Evolutionary conservation across 2,329 filamentous ascomycete genomes (phyloP).

Genomic region (Penicillium sp.): DNA sequence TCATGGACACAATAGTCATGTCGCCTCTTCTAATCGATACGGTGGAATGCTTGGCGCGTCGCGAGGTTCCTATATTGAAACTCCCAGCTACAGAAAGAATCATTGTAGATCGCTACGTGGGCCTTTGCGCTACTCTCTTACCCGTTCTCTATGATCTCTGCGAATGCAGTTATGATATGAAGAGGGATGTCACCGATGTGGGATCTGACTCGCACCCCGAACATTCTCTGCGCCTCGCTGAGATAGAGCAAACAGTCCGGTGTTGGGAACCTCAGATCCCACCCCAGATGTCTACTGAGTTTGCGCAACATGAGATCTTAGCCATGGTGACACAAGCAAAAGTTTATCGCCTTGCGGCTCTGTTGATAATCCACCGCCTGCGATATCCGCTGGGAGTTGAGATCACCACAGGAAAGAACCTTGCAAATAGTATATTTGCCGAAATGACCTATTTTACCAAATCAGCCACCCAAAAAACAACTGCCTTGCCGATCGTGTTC

Average conservation of each 20-base stretch:
- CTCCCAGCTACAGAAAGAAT: conserved; percentile 15
- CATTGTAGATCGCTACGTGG: conserved; percentile 29
- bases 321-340: conserved; percentile 30
- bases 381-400: conserved; percentile 29
- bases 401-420: conserved; percentile 19
- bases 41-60: conserved; percentile 27
- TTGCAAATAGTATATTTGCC: conserved; percentile 23
- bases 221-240: conserved; percentile 16
- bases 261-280: conserved; percentile 19
- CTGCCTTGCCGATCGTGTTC: conserved; percentile 21
- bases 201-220: conserved; percentile 4
- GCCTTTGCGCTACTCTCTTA: conserved; percentile 28
- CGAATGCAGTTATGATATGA: conserved; percentile 20
- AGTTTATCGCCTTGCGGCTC: conserved; percentile 27
- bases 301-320: conserved; percentile 24
- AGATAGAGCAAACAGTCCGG: conserved; percentile 14
- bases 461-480: conserved; percentile 9
- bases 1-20: conserved; percentile 29
- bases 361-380: conserved; percentile 31
- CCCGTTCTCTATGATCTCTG: conserved; percentile 33
- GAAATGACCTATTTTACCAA: conserved; percentile 19
- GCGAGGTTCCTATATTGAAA: conserved; percentile 31
- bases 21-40: conserved; percentile 32
- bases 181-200: conserved; percentile 6
- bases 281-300: conserved; percentile 15